A percentile compares a stretch with the other conserved stretches of the same genome.
phyloP scores from a whole-genome alignment of 2,329 filamentous ascomycete genomes.

The Fusarium circinatum region DNA sequence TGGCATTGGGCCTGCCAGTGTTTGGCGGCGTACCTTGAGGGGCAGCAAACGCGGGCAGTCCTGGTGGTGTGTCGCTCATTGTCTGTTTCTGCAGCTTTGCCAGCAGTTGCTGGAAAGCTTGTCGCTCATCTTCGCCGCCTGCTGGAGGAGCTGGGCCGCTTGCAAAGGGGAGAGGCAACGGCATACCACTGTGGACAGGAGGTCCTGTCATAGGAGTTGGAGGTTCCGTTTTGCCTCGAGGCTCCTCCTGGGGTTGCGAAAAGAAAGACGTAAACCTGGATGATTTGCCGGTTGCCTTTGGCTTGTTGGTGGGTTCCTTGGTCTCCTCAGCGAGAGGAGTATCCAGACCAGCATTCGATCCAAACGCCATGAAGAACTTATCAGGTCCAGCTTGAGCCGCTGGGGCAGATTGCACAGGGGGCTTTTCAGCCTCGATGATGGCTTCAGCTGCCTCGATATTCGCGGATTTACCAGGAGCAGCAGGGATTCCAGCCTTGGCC shows the following conservation, averaged over 20 bases:
- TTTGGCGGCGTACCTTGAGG: conserved; percentile 48
- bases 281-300: conserved; percentile 71
- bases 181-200: conserved; percentile 24
- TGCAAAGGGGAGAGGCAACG: conserved; percentile 27
- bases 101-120: conserved; percentile 84
- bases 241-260: conserved; percentile 60
- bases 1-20: conserved; percentile 49
- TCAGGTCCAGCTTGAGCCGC: conserved; percentile 76
- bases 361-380: conserved; percentile 77
- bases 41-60: conserved; percentile 55
- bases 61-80: conserved; percentile 57
- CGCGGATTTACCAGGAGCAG: conserved; percentile 51
- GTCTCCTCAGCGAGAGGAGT: conserved; percentile 64
- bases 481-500: conserved; percentile 56
- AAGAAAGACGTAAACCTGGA: conserved; percentile 91
- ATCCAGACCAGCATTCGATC: conserved; percentile 53
- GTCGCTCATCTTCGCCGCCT: conserved; percentile 75
- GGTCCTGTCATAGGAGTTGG: conserved; percentile 54
- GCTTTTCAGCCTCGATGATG: conserved; percentile 59
- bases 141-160: conserved; percentile 44
- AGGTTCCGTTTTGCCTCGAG: conserved; percentile 60
- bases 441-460: conserved; percentile 49
- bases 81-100: conserved; percentile 79
- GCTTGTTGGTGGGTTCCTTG: conserved; percentile 56
- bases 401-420: conserved; percentile 68